A percentile compares a stretch with the other conserved stretches of the same genome.
These are phyloP conservation scores for Magnusiomyces ingens DNA, from an alignment of 1,139 yeast genomes.

Conservation along the genomic window DNA sequence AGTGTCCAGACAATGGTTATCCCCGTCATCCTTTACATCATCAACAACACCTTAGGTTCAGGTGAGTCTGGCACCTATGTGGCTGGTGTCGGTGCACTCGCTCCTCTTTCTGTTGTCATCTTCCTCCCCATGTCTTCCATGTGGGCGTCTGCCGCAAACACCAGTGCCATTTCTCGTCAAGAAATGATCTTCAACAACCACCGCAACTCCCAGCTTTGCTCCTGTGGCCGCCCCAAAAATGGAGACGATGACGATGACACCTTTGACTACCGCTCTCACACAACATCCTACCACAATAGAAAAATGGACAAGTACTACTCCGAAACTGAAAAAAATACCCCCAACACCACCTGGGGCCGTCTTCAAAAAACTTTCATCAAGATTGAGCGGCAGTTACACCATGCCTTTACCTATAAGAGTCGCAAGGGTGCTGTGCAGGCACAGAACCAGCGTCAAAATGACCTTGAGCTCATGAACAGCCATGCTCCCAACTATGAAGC, in stretches of 20 bases:
- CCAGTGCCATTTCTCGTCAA: neutral
- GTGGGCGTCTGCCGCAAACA: slow-evolving; percentile 53
- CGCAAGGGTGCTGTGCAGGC: too few relatives aligned
- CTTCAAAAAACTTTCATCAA: too few relatives aligned
- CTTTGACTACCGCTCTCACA: neutral
- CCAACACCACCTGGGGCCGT: too few relatives aligned
- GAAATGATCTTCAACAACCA: neutral
- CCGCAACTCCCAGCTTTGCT: neutral
- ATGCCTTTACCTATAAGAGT: too few relatives aligned
- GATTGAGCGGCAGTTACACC: too few relatives aligned
- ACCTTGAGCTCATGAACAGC: too few relatives aligned
- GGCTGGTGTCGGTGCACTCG: slow-evolving; percentile 36
- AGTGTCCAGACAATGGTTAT: slow-evolving; percentile 72
- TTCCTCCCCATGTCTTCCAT: slow-evolving; percentile 77
- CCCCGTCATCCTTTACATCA: slow-evolving; percentile 63
- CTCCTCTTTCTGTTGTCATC: slow-evolving; percentile 46
- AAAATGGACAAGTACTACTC: too few relatives aligned
- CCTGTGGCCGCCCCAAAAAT: neutral
- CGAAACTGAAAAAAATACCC: too few relatives aligned
- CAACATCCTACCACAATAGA: too few relatives aligned
- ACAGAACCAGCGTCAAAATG: too few relatives aligned
- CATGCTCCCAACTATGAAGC: too few relatives aligned
- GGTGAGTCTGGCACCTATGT: slow-evolving; percentile 19
- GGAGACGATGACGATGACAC: neutral
- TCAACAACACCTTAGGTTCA: slow-evolving; percentile 39